A percentile compares a stretch with the other conserved stretches of the same genome.
phyloP scores from a whole-genome alignment of 176 grass and related monocot species.

The Tuctoria greenei region DNA sequence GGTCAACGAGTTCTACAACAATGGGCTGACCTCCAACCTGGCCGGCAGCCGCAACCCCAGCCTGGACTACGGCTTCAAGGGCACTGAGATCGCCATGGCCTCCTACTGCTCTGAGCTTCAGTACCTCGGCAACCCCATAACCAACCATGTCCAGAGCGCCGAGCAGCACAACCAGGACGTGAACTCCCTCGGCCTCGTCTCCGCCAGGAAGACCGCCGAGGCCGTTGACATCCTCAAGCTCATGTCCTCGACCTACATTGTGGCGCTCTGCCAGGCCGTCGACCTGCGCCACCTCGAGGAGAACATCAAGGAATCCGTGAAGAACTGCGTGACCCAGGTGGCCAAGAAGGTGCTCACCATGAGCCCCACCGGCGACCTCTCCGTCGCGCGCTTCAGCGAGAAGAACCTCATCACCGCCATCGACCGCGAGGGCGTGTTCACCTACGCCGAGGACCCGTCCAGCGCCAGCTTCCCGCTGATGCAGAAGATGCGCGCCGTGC shows the following conservation, averaged over 20 bases:
- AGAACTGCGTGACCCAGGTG: slow-evolving; percentile 56
- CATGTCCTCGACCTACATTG: slow-evolving; percentile 85
- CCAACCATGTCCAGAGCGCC: slow-evolving; percentile 96
- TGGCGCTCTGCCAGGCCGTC: slow-evolving; percentile 77
- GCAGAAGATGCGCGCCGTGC: slow-evolving; percentile 74
- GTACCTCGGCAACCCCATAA: slow-evolving; percentile 89
- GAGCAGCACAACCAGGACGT: slow-evolving; percentile 99
- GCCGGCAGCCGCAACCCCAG: slow-evolving; percentile 87
- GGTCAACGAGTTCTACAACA: slow-evolving; percentile 99
- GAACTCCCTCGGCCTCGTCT: slow-evolving; percentile 90
- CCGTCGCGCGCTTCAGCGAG: slow-evolving; percentile 65
- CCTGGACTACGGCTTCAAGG: slow-evolving; percentile 96
- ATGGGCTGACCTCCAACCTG: slow-evolving; percentile 85
- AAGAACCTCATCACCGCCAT: slow-evolving; percentile 69
- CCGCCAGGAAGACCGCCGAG: slow-evolving; percentile 82
- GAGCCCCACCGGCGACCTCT: slow-evolving; percentile 61
- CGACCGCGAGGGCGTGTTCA: slow-evolving; percentile 73
- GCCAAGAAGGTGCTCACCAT: slow-evolving; percentile 78
- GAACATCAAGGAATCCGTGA: slow-evolving; percentile 74
- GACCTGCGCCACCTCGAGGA: slow-evolving; percentile 88
- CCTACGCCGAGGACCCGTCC: slow-evolving; percentile 71
- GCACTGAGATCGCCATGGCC: slow-evolving; percentile 93
- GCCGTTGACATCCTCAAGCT: slow-evolving; percentile 92
- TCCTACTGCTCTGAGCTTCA: slow-evolving; percentile 97
- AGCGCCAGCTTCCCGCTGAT: slow-evolving; percentile 64